Conservation (phyloP, 768 basidiomycete species). For the Scleroderma citrinum region DNA sequence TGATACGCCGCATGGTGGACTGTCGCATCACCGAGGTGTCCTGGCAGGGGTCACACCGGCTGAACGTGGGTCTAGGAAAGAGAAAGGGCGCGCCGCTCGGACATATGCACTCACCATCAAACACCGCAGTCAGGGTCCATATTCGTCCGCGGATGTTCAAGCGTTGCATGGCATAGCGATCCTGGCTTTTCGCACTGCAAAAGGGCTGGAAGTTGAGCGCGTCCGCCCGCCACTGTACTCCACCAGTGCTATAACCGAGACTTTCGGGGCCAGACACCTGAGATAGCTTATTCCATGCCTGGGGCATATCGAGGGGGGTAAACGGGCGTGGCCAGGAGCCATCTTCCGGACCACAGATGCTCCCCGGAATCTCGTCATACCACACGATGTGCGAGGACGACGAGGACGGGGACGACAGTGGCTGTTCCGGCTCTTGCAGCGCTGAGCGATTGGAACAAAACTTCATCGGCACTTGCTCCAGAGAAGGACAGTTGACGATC, state of each 20-base stretch:
- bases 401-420: constrained; percentile 15
- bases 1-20: constrained; percentile 65
- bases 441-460: constrained; percentile 13
- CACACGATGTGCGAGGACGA: constrained; percentile 32
- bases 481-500: not conserved
- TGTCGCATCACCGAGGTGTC: constrained; percentile 64
- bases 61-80: constrained; percentile 5
- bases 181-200: constrained; percentile 48
- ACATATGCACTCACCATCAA: constrained; percentile 46
- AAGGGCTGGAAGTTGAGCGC: constrained; percentile 67
- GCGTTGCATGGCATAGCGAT: constrained; percentile 55
- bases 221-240: constrained; percentile 41
- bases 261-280: constrained; percentile 48
- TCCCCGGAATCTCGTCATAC: constrained; percentile 57
- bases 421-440: constrained; percentile 8
- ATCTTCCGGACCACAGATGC: constrained; percentile 57
- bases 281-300: constrained; percentile 48
- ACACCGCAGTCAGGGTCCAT: constrained; percentile 67
- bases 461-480: constrained; percentile 4
- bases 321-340: constrained; percentile 62
- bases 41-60: constrained; percentile 26
- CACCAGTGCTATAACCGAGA: constrained; percentile 30
- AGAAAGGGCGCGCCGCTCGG: not conserved
- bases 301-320: constrained; percentile 42
- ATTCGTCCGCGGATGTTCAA: constrained; percentile 48